Conservation (phyloP, 345 rosid genomes). For the Melaleuca alternifolia region DNA sequence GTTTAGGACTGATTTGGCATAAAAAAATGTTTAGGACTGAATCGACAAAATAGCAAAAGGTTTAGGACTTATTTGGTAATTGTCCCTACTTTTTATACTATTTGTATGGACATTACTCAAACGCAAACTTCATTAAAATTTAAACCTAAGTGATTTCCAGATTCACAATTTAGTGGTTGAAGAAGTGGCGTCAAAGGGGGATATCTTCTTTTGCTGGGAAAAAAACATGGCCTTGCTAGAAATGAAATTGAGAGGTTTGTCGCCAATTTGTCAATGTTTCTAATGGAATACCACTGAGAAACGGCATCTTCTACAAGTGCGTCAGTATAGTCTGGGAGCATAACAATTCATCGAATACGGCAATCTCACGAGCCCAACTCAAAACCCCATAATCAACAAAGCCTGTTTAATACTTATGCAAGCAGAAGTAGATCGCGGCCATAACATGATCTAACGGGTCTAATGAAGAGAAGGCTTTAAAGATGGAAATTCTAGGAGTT, state of each 20-base stretch:
- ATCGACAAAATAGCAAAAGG: too few species aligned
- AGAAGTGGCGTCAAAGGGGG: background rate
- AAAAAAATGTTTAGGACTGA: too few species aligned
- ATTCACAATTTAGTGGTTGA: background rate
- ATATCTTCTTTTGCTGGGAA: background rate
- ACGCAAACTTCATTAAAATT: background rate
- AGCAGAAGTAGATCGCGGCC: background rate
- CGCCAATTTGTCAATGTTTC: background rate
- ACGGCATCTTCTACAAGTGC: background rate
- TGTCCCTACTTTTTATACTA: background rate
- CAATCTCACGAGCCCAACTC: background rate
- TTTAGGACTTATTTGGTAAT: too few species aligned
- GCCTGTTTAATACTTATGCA: background rate
- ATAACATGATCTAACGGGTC: background rate
- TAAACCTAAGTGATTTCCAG: background rate
- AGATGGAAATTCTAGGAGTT: background rate
- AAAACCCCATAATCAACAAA: background rate
- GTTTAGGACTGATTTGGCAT: too few species aligned
- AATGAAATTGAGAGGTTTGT: background rate
- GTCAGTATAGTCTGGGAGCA: background rate
- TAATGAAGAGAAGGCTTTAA: background rate
- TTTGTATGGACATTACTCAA: background rate
- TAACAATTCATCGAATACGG: fast-evolving
- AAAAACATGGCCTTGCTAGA: background rate
- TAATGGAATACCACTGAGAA: fast-evolving